phyloP scores from a whole-genome alignment of 2,329 filamentous ascomycete species.

The Ceratocystiopsis sp. region DNA sequence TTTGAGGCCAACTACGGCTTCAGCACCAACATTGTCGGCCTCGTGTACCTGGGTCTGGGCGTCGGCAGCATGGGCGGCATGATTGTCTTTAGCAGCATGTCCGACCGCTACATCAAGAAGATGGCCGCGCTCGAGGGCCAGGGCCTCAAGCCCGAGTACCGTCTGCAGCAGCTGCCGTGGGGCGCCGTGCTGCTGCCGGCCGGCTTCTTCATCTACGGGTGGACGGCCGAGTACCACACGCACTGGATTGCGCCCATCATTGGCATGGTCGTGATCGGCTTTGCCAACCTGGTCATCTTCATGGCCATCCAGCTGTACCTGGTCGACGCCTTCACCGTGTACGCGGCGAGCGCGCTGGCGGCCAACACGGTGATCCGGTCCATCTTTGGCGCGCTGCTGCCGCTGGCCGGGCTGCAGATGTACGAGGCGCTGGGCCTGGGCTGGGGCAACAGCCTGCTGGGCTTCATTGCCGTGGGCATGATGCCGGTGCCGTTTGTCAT shows the following conservation, averaged over 20 bases:
- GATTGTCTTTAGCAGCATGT: conserved; percentile 35
- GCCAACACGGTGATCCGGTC: conserved; percentile 57
- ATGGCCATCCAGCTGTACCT: conserved; percentile 49
- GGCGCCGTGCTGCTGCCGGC: conserved; percentile 45
- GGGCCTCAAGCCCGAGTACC: conserved; percentile 47
- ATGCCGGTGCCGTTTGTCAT: conserved; percentile 62
- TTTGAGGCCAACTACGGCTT: conserved; percentile 44
- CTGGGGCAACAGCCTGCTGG: conserved; percentile 59
- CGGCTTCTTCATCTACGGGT: conserved; percentile 52
- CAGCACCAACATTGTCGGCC: conserved; percentile 39
- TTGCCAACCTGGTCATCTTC: conserved; percentile 44
- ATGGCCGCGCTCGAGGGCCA: conserved; percentile 27
- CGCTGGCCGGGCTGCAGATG: conserved; percentile 30
- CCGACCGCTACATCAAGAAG: conserved; percentile 31
- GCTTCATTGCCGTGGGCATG: conserved; percentile 55
- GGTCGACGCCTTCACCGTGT: conserved; percentile 56
- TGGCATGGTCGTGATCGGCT: conserved; percentile 21
- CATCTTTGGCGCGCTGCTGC: conserved; percentile 55
- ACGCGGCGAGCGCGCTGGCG: conserved; percentile 57
- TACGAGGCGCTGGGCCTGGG: conserved; percentile 48
- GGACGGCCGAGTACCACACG: conserved; percentile 36
- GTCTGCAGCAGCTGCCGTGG: conserved; percentile 43
- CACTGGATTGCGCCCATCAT: conserved; percentile 21
- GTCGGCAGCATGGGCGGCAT: conserved; percentile 44
- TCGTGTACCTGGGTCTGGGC: conserved; percentile 51